These are phyloP conservation scores for Neurospora crassa DNA, from an alignment of 2,329 filamentous ascomycete genomes.

Conservation along the genomic window DNA sequence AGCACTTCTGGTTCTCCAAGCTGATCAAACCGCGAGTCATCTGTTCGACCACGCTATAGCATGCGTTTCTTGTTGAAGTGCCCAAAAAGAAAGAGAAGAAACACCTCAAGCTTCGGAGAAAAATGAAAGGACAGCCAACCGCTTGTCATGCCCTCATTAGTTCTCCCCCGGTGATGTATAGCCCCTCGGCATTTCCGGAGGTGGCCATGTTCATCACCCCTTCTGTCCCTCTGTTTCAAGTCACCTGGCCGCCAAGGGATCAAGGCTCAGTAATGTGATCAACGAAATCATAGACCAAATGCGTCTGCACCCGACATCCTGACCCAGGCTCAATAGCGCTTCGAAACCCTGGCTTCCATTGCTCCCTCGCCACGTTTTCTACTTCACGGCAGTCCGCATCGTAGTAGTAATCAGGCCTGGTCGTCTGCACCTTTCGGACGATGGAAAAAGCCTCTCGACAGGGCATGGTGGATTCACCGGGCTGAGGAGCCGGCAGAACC, in stretches of 20 bases:
- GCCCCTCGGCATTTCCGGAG: too few relatives aligned
- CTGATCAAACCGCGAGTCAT: too few relatives aligned
- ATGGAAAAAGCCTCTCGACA: conserved; percentile 20
- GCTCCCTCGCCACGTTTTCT: conserved; percentile 4
- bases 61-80: too few relatives aligned
- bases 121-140: too few relatives aligned
- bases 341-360: conserved; percentile 13
- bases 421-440: conserved; percentile 15
- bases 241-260: background rate
- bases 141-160: too few relatives aligned
- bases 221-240: too few relatives aligned
- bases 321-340: conserved; percentile 11
- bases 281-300: conserved; percentile 15
- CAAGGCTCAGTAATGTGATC: conserved; percentile 13
- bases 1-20: too few relatives aligned
- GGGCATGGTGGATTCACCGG: conserved; percentile 20
- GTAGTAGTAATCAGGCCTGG: conserved; percentile 9
- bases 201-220: too few relatives aligned
- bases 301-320: conserved; percentile 16
- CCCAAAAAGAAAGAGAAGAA: too few relatives aligned
- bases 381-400: background rate
- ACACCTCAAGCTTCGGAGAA: too few relatives aligned
- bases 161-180: too few relatives aligned
- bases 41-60: too few relatives aligned
- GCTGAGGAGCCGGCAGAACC: conserved; percentile 9